Conservation (phyloP, 2,329 filamentous ascomycete genomes). For the Pezicula radicicola region DNA sequence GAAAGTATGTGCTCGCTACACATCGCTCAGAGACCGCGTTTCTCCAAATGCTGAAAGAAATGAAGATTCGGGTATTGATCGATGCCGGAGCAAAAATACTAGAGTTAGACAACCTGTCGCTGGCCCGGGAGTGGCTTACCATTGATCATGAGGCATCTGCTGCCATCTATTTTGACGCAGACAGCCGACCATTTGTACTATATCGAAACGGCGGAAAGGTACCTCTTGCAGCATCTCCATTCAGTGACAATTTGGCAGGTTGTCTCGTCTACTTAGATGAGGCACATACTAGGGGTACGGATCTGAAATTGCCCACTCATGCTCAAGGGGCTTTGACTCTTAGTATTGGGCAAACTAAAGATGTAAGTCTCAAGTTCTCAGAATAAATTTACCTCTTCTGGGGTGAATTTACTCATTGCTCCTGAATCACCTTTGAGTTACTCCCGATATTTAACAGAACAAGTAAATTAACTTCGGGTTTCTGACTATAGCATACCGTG, state of each 20-base stretch:
- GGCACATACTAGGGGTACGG: constrained; percentile 23
- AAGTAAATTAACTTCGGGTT: no score
- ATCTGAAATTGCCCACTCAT: constrained; percentile 16
- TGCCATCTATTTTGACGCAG: constrained; percentile 11
- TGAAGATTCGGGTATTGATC: constrained; percentile 51
- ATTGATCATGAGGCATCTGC: constrained; percentile 9
- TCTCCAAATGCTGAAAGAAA: constrained; percentile 34
- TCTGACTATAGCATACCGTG: no score
- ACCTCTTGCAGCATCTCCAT: constrained; percentile 18
- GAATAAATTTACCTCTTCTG: no score
- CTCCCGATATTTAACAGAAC: no score
- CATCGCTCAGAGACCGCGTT: constrained; percentile 44
- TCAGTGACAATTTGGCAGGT: constrained; percentile 14
- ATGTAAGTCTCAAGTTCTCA: constrained; percentile 47
- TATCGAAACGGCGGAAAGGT: constrained; percentile 14
- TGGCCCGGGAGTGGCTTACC: constrained; percentile 18
- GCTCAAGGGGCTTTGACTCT: constrained; percentile 20
- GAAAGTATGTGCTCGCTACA: constrained; percentile 38
- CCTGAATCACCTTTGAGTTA: no score
- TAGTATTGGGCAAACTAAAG: constrained; percentile 19
- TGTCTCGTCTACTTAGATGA: constrained; percentile 24
- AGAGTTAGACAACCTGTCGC: constrained; percentile 47
- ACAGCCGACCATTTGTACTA: constrained; percentile 11
- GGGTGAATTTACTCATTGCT: no score
- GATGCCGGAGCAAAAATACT: constrained; percentile 64